Evolutionary conservation across 2,329 filamentous ascomycete genomes (phyloP), one percentile per base, ranked within the genome.

Genomic region (Neobulgaria alba): DNA sequence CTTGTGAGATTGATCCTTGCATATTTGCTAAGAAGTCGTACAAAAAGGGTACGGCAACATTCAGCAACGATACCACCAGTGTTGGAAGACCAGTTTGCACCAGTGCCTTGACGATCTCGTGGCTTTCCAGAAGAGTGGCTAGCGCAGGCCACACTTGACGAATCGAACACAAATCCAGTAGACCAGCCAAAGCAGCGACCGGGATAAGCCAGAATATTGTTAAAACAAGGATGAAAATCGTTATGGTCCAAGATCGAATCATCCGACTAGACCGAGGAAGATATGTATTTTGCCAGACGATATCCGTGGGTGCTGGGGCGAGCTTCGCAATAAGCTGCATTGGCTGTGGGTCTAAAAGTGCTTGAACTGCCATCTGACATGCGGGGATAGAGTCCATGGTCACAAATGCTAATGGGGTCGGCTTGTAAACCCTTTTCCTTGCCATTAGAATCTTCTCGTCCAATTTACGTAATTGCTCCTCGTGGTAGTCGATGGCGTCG

Each of bases 281-380:
- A 57, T 98, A 98, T 0, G 88, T 96, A 57, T 96, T 95, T 48
- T 73, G 73, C 92, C 93, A 98, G 9, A 96, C 77, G n/a, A 98
- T 80, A 58, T 96, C 90, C 0, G 85, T 79, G 0, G 92, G 92
- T 2, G 90, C 80, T 0, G 92, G 92, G 2, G 90, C 89, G 19
- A 84, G 74, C 45, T 87, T 89, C 7, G 90, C 89, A 39, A 95
- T 68, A 4, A 98, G 72, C 45, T 85, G 82, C 43, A 89, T 81
- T 0, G 93, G 92, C 9, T 85, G 82, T 3, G 92, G 88, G 57
- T 96, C 90, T 39, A 98, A 78, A 9, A 94, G 81, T 3, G 92
- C 89, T 63, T 98, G 92, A 32, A 95, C 86, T 17, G 89, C 86
- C 88, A 96, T 95, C 66, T 98, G 92, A 52, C 77, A 81, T 21